Percentiles rank a stretch among this genome's conserved stretches.
Conservation (phyloP, 768 basidiomycete species). For the Panaeolus papilionaceus region DNA sequence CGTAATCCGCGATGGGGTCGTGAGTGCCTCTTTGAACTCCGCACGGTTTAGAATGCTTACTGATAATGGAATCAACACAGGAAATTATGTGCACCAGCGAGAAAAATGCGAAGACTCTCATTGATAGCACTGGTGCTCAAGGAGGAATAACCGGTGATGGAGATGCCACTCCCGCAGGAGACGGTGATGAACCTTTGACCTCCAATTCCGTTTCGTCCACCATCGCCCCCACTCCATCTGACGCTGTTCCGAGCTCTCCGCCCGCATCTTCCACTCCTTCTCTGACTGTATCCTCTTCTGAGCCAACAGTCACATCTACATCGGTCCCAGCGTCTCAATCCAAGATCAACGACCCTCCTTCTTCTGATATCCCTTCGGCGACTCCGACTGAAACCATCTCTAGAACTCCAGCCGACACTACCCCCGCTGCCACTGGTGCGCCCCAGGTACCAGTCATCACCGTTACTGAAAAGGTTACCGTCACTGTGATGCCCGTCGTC, state of each 20-base stretch:
- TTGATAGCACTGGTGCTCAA: constrained; percentile 52
- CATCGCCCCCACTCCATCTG: neutral
- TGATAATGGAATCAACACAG: constrained; percentile 32
- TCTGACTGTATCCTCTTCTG: neutral
- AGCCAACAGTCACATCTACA: neutral
- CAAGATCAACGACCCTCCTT: neutral
- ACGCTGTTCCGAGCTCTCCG: neutral
- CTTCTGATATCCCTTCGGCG: neutral
- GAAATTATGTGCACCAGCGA: constrained; percentile 58
- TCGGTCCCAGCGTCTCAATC: neutral
- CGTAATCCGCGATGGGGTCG: constrained; percentile 48
- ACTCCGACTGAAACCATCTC: neutral
- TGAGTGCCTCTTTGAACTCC: constrained; percentile 32
- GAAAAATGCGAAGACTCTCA: constrained; percentile 49
- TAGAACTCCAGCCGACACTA: neutral
- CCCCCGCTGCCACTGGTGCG: neutral
- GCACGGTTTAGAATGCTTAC: neutral
- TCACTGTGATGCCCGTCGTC: neutral
- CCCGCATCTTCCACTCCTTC: neutral
- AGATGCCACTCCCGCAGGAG: neutral
- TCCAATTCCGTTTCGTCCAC: neutral
- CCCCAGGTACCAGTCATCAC: neutral
- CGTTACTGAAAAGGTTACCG: neutral
- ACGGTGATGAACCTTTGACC: neutral
- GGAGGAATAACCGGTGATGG: constrained; percentile 42